phyloP scores from a whole-genome alignment of 441 rosid genomes.

The Gossypium trilobum region DNA sequence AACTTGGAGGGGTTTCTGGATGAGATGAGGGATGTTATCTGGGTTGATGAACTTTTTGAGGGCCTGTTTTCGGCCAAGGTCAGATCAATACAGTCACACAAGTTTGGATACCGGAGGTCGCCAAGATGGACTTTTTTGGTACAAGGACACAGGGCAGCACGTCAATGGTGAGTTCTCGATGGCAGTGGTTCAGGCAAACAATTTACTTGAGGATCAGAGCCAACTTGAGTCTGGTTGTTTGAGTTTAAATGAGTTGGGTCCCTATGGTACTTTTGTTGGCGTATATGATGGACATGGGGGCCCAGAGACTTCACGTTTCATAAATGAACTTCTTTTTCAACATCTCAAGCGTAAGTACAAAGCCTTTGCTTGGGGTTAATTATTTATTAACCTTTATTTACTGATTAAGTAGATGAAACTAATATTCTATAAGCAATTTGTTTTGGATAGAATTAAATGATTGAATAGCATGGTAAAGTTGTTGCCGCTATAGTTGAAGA shows the following conservation, averaged over 20 bases:
- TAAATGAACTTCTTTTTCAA: constrained; percentile 69
- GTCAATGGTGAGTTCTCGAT: constrained; percentile 80
- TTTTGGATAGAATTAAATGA: neutral
- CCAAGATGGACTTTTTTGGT: constrained; percentile 84
- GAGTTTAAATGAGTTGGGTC: constrained; percentile 54
- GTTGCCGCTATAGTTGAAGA: neutral
- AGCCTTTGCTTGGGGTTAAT: constrained; percentile 6
- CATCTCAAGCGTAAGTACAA: constrained; percentile 67
- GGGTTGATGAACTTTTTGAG: constrained; percentile 68
- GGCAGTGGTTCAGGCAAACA: constrained; percentile 97
- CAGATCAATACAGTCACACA: constrained; percentile 48
- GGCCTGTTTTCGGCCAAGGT: constrained; percentile 85
- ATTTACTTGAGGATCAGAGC: constrained; percentile 91
- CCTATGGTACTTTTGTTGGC: constrained; percentile 82
- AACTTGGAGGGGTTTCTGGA: constrained; percentile 40
- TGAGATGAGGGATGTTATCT: constrained; percentile 98
- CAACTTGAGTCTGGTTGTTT: constrained; percentile 84
- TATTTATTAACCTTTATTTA: neutral
- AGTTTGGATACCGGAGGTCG: constrained; percentile 60
- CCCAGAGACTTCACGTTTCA: constrained; percentile 73
- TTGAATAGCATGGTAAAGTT: neutral
- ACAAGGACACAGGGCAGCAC: constrained; percentile 76
- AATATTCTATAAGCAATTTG: neutral
- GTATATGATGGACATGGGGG: constrained; percentile 95
- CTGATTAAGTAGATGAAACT: constrained; percentile 5